Evolutionary conservation across 2,329 filamentous ascomycete genomes (phyloP).

Genomic region (Cladosporium austrohemisphaericum): DNA sequence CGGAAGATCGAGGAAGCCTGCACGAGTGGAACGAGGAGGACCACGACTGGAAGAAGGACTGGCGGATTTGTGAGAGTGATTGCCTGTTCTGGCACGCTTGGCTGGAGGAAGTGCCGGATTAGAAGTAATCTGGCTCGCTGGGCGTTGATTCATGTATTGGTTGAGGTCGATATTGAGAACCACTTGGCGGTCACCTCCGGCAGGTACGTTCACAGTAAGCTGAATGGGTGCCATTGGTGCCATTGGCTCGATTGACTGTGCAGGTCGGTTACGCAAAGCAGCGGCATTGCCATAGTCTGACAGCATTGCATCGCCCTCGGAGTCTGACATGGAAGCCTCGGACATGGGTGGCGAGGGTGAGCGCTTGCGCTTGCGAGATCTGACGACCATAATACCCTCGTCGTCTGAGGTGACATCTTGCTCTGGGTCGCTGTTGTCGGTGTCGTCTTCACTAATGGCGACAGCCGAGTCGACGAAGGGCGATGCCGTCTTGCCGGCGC

Average conservation of each 20-base stretch:
- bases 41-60: not conserved
- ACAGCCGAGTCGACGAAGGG: slow-evolving; percentile 41
- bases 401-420: slow-evolving; percentile 33
- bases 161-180: slow-evolving; percentile 28
- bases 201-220: slow-evolving; percentile 45
- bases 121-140: not conserved
- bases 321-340: slow-evolving; percentile 19
- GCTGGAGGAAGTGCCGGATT: not conserved
- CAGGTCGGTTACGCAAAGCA: not conserved
- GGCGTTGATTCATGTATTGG: slow-evolving; percentile 3
- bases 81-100: slow-evolving; percentile 2
- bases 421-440: slow-evolving; percentile 29
- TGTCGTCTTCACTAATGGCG: slow-evolving; percentile 33
- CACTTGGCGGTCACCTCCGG: slow-evolving; percentile 44
- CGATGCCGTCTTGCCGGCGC: slow-evolving; percentile 34
- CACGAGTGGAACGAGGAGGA: not conserved
- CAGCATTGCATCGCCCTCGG: slow-evolving; percentile 19
- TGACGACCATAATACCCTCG: slow-evolving; percentile 26
- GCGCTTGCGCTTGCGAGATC: slow-evolving; percentile 30
- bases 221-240: slow-evolving; percentile 29
- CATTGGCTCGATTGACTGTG: slow-evolving; percentile 16
- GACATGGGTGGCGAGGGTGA: slow-evolving; percentile 24
- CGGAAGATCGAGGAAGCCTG: slow-evolving; percentile 37
- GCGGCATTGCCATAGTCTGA: slow-evolving; percentile 18
- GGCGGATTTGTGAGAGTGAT: not conserved